Evolutionary conservation across 805 yeast genomes (phyloP), one percentile per base, ranked within the genome.

Genomic region (Sugiyamaella chiloensis): DNA sequence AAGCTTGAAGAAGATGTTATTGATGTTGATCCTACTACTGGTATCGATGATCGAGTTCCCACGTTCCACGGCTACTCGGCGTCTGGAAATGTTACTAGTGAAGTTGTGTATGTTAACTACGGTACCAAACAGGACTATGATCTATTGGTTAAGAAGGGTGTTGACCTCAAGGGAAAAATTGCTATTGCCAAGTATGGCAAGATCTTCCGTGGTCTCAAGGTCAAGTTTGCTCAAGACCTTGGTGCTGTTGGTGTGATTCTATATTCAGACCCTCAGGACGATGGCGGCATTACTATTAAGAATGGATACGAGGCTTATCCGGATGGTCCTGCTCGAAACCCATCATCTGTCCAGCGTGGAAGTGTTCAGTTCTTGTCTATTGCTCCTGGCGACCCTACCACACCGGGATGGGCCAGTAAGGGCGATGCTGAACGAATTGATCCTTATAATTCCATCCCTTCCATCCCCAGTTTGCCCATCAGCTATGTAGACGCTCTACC

Each of bases 41-140:
- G 50, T 11, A 60, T 62, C n/a, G 69, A 70, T 24, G 77, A 73
- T 50, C 63, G 72, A 29, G 74, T 83, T 21, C 90, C 89, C 11
- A 81, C 88, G 0, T 86, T 85, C 68, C 82, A 83, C 60, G 89
- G 87, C 1, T 85, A 83, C 58, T 80, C 87, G 3, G 89, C 86
- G 7, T 73, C 76, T 47, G 95, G 93, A 34, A 83, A 84, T 56
- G 86, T 80, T 37, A 83, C 88, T 3, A 85, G 80, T 1, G 68
- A 76, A 52, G 78, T 74, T 51, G 73, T 85, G 3, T 85, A 77
- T 62, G 87, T 80, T 41, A 83, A 85, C 61, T 83, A 79, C 62
- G 93, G 93, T 47, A 72, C 79, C 3, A 68, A 65, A 45, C 73
- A 73, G 43, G 93, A 85, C 59, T 85, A 76, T 50, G 75, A 73